Evolutionary conservation across 2,329 filamentous ascomycete genomes (phyloP), one percentile per base, ranked within the genome.

Genomic region (Sordariomycetes sp.): DNA sequence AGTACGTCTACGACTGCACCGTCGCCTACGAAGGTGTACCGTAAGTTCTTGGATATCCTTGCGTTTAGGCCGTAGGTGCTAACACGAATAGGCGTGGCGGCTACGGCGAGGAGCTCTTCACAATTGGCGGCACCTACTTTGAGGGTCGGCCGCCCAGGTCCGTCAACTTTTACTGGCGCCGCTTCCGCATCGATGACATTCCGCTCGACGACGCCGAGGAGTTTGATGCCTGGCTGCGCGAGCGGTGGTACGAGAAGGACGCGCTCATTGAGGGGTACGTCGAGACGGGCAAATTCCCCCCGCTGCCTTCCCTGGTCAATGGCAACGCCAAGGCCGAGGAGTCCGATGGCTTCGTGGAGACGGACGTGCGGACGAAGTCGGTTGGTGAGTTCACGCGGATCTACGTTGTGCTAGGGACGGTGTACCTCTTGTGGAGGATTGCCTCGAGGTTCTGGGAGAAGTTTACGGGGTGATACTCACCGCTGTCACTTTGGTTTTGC

Each of bases 101-200:
- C 64, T 96, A 86, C 63, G 91, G 92, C n/a, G 91, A 97, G 67
- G 84, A 95, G 54, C 87, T 89, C 65, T 97, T 95, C 70, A 91
- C 89, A 0, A 76, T 99, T 3, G 81, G 82, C 2, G 90, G 90
- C 54, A 95, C 90, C 3, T 96, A 94, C 67, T 85, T 96, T 61
- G 83, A 94, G 68, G 91, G 94, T 13, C 83, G 89, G 1, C 86
- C 91, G 0, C 94, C 92, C 1, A 96, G 91, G 68, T 96, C 90
- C 1, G 91, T 97, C 65, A 97, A 96, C 70, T 91, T 97, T 76
- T 87, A 95, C 71, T 99, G 92, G 90, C 84, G 94, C 56, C 84
- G 90, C 10, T 96, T 95, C 70, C 80, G 81, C 36, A 68, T 96
- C 15, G 79, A 80, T 24, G 84, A 90, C 22, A 95, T 99, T 51